These are phyloP conservation scores for Saururus chinensis DNA, from an alignment of 164 flowering plant species.

Conservation along the genomic window DNA sequence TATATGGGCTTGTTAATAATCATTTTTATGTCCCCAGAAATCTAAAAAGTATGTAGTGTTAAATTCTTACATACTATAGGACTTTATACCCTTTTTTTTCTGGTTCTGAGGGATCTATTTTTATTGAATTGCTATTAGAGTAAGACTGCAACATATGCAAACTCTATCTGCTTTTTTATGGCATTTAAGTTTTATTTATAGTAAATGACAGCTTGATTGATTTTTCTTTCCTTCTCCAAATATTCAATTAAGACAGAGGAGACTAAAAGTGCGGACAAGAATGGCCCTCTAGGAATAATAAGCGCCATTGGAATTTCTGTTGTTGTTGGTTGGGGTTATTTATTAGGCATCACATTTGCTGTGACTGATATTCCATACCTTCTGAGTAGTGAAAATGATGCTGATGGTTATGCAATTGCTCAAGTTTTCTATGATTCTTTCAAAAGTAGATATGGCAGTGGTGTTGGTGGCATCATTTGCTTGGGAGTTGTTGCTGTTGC, in stretches of 20 bases:
- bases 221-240: not conserved
- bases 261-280: slow-evolving; percentile 76
- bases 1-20: too few relatives aligned
- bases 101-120: too few relatives aligned
- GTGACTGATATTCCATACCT: slow-evolving; percentile 67
- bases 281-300: slow-evolving; percentile 94
- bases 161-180: too few relatives aligned
- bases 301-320: slow-evolving; percentile 81
- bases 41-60: too few relatives aligned
- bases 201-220: not conserved
- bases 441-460: slow-evolving; percentile 76
- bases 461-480: slow-evolving; percentile 84
- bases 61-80: too few relatives aligned
- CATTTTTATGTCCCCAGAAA: too few relatives aligned
- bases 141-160: too few relatives aligned
- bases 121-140: too few relatives aligned
- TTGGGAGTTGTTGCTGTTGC: slow-evolving; percentile 80
- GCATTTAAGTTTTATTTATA: too few relatives aligned
- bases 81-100: too few relatives aligned
- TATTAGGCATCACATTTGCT: slow-evolving; percentile 63
- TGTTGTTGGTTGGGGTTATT: slow-evolving; percentile 83
- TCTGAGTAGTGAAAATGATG: slow-evolving; percentile 55
- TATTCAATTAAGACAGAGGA: slow-evolving; percentile 67
- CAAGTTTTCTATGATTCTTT: slow-evolving; percentile 73
- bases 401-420: slow-evolving; percentile 96